phyloP scores from a whole-genome alignment of 495 filamentous ascomycete genomes.

The Talaromyces adpressus region DNA sequence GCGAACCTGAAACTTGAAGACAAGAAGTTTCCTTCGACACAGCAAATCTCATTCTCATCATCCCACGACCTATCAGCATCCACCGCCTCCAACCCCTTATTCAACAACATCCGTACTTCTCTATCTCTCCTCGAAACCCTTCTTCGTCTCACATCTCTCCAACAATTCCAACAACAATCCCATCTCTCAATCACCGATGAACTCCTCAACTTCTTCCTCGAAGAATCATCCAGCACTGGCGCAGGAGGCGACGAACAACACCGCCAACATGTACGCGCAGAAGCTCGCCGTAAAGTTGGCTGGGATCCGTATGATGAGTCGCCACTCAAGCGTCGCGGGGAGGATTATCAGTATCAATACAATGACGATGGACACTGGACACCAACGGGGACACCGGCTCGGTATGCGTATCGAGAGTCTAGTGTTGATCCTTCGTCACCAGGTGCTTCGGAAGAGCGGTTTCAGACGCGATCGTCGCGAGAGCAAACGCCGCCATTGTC shows the following conservation, averaged over 20 bases:
- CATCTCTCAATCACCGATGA: constrained; percentile 95
- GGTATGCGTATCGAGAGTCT: constrained; percentile 6
- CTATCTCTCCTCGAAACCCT: constrained; percentile 93
- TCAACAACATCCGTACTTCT: constrained; percentile 62
- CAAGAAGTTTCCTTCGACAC: constrained; percentile 21
- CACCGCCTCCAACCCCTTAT: constrained; percentile 33
- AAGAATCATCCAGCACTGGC: constrained; percentile 68
- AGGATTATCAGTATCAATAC: constrained; percentile 48
- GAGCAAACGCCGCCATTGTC: constrained; percentile 37
- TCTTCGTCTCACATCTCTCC: constrained; percentile 84
- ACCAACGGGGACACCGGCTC: constrained; percentile 5
- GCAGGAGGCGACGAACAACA: constrained; percentile 65
- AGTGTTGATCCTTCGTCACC: constrained; percentile 2
- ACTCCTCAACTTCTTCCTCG: constrained; percentile 87
- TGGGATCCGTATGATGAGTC: constrained; percentile 83
- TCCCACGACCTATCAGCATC: constrained; percentile 27
- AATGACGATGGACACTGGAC: constrained; percentile 7
- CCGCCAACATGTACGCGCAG: constrained; percentile 60
- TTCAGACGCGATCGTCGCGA: constrained; percentile 15
- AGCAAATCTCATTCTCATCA: constrained; percentile 24
- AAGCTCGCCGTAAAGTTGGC: constrained; percentile 72
- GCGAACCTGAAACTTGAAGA: constrained; percentile 13
- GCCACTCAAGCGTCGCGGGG: constrained; percentile 55
- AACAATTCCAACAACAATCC: constrained; percentile 91
- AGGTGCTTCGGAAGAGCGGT: neutral